These are phyloP conservation scores for Acacia pycnantha DNA, from an alignment of 331 rosid genomes.

Conservation along the genomic window DNA sequence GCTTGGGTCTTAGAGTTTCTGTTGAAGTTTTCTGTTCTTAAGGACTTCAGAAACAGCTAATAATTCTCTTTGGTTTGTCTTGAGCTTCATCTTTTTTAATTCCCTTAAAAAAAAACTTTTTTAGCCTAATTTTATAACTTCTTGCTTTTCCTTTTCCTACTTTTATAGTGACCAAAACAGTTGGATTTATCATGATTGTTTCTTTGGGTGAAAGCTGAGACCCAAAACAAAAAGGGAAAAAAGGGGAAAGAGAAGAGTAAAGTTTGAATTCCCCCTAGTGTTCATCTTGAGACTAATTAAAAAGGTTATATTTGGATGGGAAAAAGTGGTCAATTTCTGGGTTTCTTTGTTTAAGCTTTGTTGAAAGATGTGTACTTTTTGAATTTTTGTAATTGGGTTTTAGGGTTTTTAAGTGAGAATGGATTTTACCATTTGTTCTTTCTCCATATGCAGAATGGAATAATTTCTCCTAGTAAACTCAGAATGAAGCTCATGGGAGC, in stretches of 20 bases:
- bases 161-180: conserved; percentile 22
- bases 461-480: conserved; percentile 92
- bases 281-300: conserved; percentile 35
- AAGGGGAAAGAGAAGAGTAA: background rate
- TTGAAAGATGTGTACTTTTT: conserved; percentile 17
- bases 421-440: background rate
- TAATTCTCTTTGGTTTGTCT: conserved; percentile 3
- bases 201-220: conserved; percentile 2
- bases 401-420: background rate
- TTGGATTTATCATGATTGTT: conserved; percentile 37
- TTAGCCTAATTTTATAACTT: conserved; percentile 22
- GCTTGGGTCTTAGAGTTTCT: background rate
- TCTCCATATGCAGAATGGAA: conserved; percentile 60
- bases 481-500: conserved; percentile 92
- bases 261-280: conserved; percentile 19
- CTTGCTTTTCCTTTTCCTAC: conserved; percentile 24
- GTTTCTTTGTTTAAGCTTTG: conserved; percentile 12
- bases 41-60: conserved; percentile 2
- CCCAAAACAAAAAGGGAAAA: background rate
- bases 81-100: background rate
- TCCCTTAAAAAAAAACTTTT: conserved; percentile 23
- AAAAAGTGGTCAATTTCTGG: conserved; percentile 19
- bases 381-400: conserved; percentile 21
- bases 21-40: conserved; percentile 8
- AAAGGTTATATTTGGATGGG: conserved; percentile 2